These are phyloP conservation scores for Arctium lappa DNA, from an alignment of 129 eudicot species.

Conservation along the genomic window DNA sequence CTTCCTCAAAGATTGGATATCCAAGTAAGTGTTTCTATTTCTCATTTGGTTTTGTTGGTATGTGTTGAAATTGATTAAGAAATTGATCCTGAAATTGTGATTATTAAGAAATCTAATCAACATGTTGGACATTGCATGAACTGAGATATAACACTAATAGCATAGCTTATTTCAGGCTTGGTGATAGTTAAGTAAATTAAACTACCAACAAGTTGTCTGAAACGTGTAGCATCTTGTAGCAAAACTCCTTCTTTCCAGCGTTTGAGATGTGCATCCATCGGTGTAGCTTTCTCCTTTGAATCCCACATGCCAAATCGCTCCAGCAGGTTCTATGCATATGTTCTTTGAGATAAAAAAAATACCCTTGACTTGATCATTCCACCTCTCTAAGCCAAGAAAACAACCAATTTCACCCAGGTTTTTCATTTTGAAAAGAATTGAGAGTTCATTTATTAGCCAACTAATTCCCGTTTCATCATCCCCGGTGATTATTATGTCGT, in stretches of 20 bases:
- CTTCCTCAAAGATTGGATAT: no score
- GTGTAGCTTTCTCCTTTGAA: neutral
- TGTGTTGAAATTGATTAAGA: no score
- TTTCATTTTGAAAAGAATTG: constrained; percentile 16
- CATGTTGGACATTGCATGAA: constrained; percentile 1
- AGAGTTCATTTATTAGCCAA: neutral
- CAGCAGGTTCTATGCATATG: neutral
- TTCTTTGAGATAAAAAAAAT: neutral
- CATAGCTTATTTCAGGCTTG: constrained; percentile 1
- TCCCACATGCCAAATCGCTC: constrained; percentile 2
- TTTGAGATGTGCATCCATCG: constrained; percentile 6
- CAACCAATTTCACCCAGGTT: constrained; percentile 1
- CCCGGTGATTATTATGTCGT: neutral
- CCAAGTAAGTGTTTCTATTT: no score
- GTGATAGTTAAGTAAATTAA: constrained; percentile 20
- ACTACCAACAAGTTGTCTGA: constrained; percentile 8
- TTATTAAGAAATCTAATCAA: no score
- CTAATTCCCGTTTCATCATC: neutral
- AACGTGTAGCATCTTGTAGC: neutral
- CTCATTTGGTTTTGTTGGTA: no score
- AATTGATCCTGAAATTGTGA: no score
- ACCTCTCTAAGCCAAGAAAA: constrained; percentile 18
- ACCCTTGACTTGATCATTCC: neutral
- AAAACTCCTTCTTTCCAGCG: neutral
- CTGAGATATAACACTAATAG: neutral